These are phyloP conservation scores for Tremella yokohamensis DNA, from an alignment of 768 basidiomycete genomes.

Conservation along the genomic window DNA sequence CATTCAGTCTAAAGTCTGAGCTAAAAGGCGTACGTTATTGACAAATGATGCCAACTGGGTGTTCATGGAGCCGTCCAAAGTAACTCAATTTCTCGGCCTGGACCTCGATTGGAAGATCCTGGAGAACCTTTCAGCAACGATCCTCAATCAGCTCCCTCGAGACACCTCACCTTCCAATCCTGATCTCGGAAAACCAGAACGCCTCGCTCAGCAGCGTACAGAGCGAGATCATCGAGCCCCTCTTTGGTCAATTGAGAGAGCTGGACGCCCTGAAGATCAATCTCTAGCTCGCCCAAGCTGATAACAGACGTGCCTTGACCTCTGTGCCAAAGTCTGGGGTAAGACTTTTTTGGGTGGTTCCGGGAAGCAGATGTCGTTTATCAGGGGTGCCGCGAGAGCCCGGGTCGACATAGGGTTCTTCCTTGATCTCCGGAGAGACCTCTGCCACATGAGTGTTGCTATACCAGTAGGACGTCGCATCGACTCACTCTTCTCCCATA, in stretches of 20 bases:
- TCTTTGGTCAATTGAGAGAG: conserved; percentile 55
- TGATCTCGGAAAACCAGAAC: conserved; percentile 54
- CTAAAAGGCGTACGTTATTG: too few relatives aligned
- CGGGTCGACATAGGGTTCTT: conserved; percentile 14
- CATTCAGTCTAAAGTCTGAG: conserved; percentile 34
- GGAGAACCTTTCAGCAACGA: conserved; percentile 61
- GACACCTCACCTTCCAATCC: conserved; percentile 1
- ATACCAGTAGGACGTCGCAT: background rate
- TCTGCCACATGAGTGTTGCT: background rate
- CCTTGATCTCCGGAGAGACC: conserved; percentile 15
- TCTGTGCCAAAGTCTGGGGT: conserved; percentile 14
- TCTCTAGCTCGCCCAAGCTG: too few relatives aligned
- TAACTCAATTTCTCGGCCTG: conserved; percentile 57
- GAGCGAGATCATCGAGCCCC: conserved; percentile 59
- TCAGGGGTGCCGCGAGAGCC: conserved; percentile 10
- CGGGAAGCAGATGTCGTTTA: conserved; percentile 6
- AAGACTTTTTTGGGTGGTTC: background rate
- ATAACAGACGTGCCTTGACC: background rate
- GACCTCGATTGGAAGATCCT: conserved; percentile 57
- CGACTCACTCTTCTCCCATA: conserved; percentile 9
- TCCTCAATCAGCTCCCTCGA: too few relatives aligned
- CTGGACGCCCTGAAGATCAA: conserved; percentile 53
- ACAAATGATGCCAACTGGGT: conserved; percentile 23
- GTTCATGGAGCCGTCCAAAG: background rate
- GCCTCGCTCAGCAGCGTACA: conserved; percentile 59